Evolutionary conservation across 1,139 yeast species (phyloP).

Genomic region (Protomyces gravidus): DNA sequence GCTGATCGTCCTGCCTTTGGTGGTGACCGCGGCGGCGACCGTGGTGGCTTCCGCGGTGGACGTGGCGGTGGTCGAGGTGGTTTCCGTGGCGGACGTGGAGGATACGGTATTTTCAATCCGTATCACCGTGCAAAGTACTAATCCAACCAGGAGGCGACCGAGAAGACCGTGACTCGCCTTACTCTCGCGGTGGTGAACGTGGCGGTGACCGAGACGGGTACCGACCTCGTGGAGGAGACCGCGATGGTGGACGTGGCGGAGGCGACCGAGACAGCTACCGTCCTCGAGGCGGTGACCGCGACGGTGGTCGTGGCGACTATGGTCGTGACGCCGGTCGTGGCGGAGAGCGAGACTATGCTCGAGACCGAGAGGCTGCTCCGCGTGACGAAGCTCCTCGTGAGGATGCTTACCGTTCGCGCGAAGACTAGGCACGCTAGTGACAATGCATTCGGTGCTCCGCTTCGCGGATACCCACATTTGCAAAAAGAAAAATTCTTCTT

Average conservation of each 20-base stretch:
- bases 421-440: background rate
- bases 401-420: slow-evolving; percentile 6
- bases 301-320: slow-evolving; percentile 1
- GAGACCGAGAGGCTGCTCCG: slow-evolving; percentile 25
- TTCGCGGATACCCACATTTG: background rate
- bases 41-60: slow-evolving; percentile 27
- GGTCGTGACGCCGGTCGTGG: slow-evolving; percentile 12
- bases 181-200: slow-evolving; percentile 28
- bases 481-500: no score
- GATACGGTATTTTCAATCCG: slow-evolving; percentile 1
- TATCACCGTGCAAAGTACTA: background rate
- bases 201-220: slow-evolving; percentile 27
- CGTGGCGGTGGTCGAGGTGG: slow-evolving; percentile 28
- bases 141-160: slow-evolving; percentile 16
- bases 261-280: slow-evolving; percentile 22
- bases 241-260: slow-evolving; percentile 25
- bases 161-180: slow-evolving; percentile 25
- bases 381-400: slow-evolving; percentile 24
- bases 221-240: slow-evolving; percentile 17
- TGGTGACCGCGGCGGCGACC: slow-evolving; percentile 16
- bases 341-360: slow-evolving; percentile 12
- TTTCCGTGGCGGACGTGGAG: slow-evolving; percentile 27
- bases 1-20: slow-evolving; percentile 25
- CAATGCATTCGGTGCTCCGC: no score
- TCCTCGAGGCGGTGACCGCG: slow-evolving; percentile 5